Conservation (phyloP, 2,329 filamentous ascomycete genomes). For the Fusarium sp. region DNA sequence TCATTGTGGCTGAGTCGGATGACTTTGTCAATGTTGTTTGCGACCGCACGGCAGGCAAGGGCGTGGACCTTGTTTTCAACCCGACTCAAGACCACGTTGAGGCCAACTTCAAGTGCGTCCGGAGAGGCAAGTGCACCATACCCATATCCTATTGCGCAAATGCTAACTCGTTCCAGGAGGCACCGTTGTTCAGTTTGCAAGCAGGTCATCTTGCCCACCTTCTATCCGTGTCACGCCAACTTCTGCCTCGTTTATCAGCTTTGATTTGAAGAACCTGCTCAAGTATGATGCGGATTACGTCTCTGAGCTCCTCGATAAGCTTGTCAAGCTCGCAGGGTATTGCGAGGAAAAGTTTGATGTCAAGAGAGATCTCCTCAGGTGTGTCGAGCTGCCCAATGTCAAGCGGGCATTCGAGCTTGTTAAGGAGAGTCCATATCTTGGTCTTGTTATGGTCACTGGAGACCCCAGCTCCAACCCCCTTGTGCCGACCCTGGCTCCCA, state of each 20-base stretch:
- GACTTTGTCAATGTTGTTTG: conserved; percentile 50
- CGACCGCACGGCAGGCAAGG: conserved; percentile 47
- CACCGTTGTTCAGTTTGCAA: conserved; percentile 48
- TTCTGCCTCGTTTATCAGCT: conserved; percentile 47
- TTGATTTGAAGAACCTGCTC: conserved; percentile 51
- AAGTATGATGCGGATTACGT: conserved; percentile 49
- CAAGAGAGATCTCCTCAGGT: not conserved
- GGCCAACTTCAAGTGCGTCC: conserved; percentile 50
- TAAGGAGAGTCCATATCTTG: conserved; percentile 43
- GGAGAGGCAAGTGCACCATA: conserved; percentile 47
- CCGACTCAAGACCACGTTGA: conserved; percentile 53
- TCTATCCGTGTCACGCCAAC: conserved; percentile 19
- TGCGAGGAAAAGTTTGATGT: not conserved
- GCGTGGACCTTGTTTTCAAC: conserved; percentile 61
- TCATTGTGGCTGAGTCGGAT: conserved; percentile 54
- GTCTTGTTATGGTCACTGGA: conserved; percentile 35
- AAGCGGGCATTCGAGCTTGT: conserved; percentile 44
- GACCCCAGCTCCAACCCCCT: conserved; percentile 1
- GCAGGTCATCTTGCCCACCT: conserved; percentile 35
- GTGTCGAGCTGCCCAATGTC: conserved; percentile 39
- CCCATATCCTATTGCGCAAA: conserved; percentile 1
- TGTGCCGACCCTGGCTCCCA: conserved; percentile 42
- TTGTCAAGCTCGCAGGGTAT: conserved; percentile 17
- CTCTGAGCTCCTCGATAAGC: conserved; percentile 43
- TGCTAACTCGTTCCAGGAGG: conserved; percentile 46